These are phyloP conservation scores for Collariella sp. DNA, from an alignment of 495 filamentous ascomycete genomes.

Conservation along the genomic window DNA sequence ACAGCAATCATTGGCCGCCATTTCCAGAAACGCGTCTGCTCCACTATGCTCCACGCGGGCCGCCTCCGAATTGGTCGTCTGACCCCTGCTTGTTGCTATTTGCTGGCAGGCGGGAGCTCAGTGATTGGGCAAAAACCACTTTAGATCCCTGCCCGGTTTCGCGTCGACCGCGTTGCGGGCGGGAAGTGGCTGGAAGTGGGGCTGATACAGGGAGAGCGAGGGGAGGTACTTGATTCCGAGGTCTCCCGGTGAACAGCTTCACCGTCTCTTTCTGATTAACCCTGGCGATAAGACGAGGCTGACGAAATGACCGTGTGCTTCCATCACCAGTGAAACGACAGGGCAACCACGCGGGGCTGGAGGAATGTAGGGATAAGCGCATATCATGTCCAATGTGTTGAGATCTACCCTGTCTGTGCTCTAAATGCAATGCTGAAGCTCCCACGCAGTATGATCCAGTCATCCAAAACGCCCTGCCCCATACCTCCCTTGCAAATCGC, in stretches of 20 bases:
- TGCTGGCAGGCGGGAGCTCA: conserved; percentile 16
- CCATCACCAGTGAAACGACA: not conserved
- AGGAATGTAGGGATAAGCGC: not conserved
- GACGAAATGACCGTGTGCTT: not conserved
- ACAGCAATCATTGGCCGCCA: conserved; percentile 21
- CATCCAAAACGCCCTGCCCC: not conserved
- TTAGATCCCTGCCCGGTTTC: conserved; percentile 27
- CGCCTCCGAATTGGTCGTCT: conserved; percentile 14
- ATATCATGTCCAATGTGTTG: not conserved
- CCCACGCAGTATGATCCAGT: not conserved
- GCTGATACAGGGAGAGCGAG: not conserved
- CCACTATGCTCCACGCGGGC: conserved; percentile 19
- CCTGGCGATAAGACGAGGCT: not conserved
- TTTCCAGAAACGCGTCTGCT: conserved; percentile 20
- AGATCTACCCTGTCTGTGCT: not conserved
- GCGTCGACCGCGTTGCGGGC: conserved; percentile 12
- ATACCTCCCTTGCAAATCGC: not conserved
- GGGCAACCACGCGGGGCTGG: not conserved
- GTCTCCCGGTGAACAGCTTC: conserved; percentile 5
- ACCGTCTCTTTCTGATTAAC: conserved; percentile 3
- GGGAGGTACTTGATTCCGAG: not conserved
- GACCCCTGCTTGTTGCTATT: conserved; percentile 17
- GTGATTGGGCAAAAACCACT: conserved; percentile 32
- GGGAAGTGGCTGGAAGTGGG: not conserved
- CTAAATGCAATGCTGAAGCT: not conserved